Evolutionary conservation across 805 yeast genomes (phyloP), one percentile per base, ranked within the genome.

Genomic region (Ogataea trehalophila): DNA sequence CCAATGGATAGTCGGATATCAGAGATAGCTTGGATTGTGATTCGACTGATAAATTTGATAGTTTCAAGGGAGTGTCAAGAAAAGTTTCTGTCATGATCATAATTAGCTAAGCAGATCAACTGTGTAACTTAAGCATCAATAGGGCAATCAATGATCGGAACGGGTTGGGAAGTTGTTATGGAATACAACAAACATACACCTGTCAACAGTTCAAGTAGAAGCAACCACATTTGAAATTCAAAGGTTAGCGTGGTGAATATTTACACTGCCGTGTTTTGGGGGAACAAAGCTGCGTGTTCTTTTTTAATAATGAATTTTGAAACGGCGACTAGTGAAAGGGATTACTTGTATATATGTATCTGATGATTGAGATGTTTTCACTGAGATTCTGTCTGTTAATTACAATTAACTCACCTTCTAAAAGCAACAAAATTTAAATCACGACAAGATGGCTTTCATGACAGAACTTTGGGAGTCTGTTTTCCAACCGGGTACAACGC

Each of bases 401-500:
- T 11, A 5, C 20, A 18, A 17, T 29, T 17, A 13, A 9, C 13
- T 26, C 8, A 22, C 16, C 2, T 14, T 15, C 8, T n/a, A 39
- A 26, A 7, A 37, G n/a, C 22, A 37, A 9, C 6, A 9, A 37
- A 5, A 37, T 15, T 22, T n/a, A 18, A 4, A 41, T 15, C 31
- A 26, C 31, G 35, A 23, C n/a, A 44, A 41, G 33, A 50, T 57
- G 55, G 68, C 73, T 67, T 82, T 82, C 61, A 49, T 85, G 35
- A 70, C 67, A 23, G 95, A 86, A 23, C 74, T 92, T 39, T 91
- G 97, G 97, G 83, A 86, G 47, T 87, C 96, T 14, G 80, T 94
- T 26, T 87, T 92, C 67, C 83, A 88, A 16, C 97, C 98, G 6
- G 99, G 99, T 1, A 80, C 96, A 1, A 79, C 94, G 1, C 97